A percentile compares a stretch with the other conserved stretches of the same genome.
phyloP scores from a whole-genome alignment of 106 monocot genomes.

The Posidonia australis region DNA sequence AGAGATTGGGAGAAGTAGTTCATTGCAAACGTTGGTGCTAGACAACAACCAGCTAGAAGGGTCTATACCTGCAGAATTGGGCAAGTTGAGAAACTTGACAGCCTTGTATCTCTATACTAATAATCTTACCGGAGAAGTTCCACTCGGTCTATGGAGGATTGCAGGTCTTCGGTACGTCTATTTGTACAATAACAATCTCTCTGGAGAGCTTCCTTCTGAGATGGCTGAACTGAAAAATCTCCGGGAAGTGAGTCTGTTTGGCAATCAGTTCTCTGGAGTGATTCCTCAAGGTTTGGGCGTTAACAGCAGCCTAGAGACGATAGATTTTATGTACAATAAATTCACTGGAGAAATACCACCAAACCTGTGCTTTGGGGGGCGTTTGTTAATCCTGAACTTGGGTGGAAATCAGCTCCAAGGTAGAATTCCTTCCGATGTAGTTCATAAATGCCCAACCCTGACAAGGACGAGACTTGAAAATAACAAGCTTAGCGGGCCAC shows the following conservation, averaged over 20 bases:
- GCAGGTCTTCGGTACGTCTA: conserved; percentile 31
- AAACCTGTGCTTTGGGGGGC: conserved; percentile 42
- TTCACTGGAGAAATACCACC: conserved; percentile 64
- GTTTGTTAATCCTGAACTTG: conserved; percentile 32
- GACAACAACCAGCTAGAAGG: conserved; percentile 44
- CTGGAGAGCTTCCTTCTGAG: conserved; percentile 41
- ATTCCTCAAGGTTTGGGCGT: conserved; percentile 61
- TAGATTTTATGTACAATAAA: conserved; percentile 55
- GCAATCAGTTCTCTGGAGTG: conserved; percentile 55
- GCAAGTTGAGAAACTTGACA: conserved; percentile 40
- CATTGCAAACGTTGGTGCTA: conserved; percentile 35
- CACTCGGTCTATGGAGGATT: conserved; percentile 39
- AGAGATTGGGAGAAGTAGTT: conserved; percentile 19
- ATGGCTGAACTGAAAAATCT: conserved; percentile 40
- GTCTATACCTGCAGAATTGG: conserved; percentile 33
- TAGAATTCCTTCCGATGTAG: conserved; percentile 37
- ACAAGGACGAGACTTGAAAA: conserved; percentile 43
- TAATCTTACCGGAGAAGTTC: conserved; percentile 46
- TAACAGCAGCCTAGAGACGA: conserved; percentile 35
- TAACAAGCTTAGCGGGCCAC: conserved; percentile 40
- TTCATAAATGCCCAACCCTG: conserved; percentile 41
- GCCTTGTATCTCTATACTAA: conserved; percentile 47
- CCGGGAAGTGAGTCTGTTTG: conserved; percentile 29
- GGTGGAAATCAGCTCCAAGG: conserved; percentile 49
- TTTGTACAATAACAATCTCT: conserved; percentile 46